Evolutionary conservation across 1,284 basidiomycete species (phyloP), one percentile per base, ranked within the genome.

Genomic region (Amylostereum chailletii): DNA sequence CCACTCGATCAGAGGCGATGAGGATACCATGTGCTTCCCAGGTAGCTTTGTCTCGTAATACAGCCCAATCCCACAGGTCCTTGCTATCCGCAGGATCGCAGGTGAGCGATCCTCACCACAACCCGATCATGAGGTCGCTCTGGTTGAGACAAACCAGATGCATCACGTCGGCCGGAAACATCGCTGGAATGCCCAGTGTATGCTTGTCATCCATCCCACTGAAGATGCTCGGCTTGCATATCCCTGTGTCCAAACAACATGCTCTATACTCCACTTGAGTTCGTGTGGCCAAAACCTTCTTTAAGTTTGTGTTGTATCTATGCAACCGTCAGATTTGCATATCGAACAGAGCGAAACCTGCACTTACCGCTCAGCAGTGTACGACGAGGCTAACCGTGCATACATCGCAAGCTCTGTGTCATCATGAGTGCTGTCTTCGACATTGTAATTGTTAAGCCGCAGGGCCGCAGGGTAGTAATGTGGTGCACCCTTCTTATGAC

Each of bases 11-110:
- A 2, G 45, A 42, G 0, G 57, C 67, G 29, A 71, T 67, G 6
- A 37, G 47, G n/a, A 57, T 47, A 1, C 70, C 69, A 55, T 71
- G 69, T 10, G 41, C 42, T n/a, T 51, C 56, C 69, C 69, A 70
- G 2, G 47, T 45, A 1, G 60, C 53, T 4, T 58, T 53, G 6
- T 57, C 58, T 0, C 29, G 52, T 1, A 61, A 55, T 1, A 51
- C 60, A 19, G 19, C 19, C 66, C 67, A 72, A 8, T 58, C 53
- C 69, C 69, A 71, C 2, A 38, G 50, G 0, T 4, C 31, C 7
- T 45, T 55, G 34, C 56, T 40, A 34, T 69, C 66, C 0, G 39
- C 50, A 5, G 48, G 9, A 11, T 60, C 61, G 38, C 63, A 64
- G 1, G 63, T 48, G 27, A 67, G 49, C 1, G 51, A 59, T 0